Evolutionary conservation across 768 basidiomycete genomes (phyloP).

Genomic region (Boletus rufocinnamomeus): DNA sequence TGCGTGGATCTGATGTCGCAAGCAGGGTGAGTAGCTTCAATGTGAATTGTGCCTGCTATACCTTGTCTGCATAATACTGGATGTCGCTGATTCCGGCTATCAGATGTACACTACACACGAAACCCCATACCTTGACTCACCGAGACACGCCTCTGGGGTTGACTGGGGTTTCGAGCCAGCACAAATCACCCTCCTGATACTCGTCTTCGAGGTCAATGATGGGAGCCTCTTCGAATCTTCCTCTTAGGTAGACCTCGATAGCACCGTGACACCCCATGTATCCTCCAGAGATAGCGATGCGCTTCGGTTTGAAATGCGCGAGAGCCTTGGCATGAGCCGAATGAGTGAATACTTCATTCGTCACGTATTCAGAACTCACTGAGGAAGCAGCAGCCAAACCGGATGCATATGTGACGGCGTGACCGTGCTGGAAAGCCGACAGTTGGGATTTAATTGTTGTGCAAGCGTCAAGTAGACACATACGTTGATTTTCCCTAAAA

Average conservation of each 20-base stretch:
- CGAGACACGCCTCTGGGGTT: slow-evolving; percentile 85
- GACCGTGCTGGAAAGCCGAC: slow-evolving; percentile 52
- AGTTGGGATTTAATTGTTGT: neutral
- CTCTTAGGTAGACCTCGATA: slow-evolving; percentile 64
- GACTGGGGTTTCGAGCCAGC: slow-evolving; percentile 87
- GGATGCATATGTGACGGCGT: slow-evolving; percentile 76
- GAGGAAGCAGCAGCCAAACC: slow-evolving; percentile 77
- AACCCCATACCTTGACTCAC: slow-evolving; percentile 35
- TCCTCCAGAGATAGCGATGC: slow-evolving; percentile 75
- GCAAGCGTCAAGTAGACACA: neutral
- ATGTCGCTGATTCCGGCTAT: slow-evolving; percentile 55
- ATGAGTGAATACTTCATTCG: neutral
- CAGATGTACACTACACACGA: neutral
- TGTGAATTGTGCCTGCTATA: slow-evolving; percentile 21
- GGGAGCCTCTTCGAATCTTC: slow-evolving; percentile 24
- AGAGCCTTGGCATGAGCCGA: slow-evolving; percentile 51
- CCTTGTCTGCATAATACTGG: slow-evolving; percentile 78
- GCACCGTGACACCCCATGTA: slow-evolving; percentile 74
- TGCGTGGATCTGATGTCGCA: slow-evolving; percentile 56
- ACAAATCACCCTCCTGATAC: slow-evolving; percentile 69
- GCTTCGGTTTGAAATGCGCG: slow-evolving; percentile 67
- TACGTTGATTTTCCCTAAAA: slow-evolving; percentile 72
- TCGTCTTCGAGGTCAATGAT: slow-evolving; percentile 76
- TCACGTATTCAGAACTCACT: slow-evolving; percentile 39
- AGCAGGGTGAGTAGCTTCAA: neutral